phyloP scores from a whole-genome alignment of 176 grass and related monocot genomes.

The Bonia amplexicaulis region DNA sequence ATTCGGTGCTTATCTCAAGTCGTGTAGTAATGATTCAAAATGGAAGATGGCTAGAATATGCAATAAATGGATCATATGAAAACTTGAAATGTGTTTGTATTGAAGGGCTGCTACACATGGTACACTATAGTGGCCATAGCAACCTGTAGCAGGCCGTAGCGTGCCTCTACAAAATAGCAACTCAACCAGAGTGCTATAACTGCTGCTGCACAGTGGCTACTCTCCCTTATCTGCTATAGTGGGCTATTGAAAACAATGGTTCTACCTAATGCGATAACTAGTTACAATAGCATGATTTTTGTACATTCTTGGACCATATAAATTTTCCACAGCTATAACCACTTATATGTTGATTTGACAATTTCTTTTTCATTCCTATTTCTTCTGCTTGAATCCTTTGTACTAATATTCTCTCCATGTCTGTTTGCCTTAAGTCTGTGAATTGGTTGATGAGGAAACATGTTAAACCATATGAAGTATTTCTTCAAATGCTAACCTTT shows the following conservation, averaged over 20 bases:
- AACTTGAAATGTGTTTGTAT: not conserved
- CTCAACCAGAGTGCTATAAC: not conserved
- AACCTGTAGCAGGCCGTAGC: not conserved
- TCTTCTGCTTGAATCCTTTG: not conserved
- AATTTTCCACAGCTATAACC: not conserved
- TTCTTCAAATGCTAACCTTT: conserved; percentile 13
- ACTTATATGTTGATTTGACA: conserved; percentile 5
- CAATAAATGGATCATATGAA: not conserved
- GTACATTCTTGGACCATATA: too few species aligned
- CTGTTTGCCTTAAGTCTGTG: not conserved
- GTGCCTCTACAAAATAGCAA: not conserved
- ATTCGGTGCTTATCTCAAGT: not conserved
- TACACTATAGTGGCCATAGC: not conserved
- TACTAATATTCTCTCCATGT: not conserved
- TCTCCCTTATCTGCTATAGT: not conserved
- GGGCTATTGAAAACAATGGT: not conserved
- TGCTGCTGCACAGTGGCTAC: not conserved
- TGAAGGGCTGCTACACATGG: not conserved
- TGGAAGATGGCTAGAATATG: conserved; percentile 6
- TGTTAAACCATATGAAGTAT: not conserved
- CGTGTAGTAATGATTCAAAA: not conserved
- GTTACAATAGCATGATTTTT: not conserved
- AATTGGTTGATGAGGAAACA: not conserved
- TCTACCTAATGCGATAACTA: not conserved
- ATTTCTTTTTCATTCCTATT: not conserved